phyloP scores from a whole-genome alignment of 2,329 filamentous ascomycete species.

The Amauroascus verrucosus region DNA sequence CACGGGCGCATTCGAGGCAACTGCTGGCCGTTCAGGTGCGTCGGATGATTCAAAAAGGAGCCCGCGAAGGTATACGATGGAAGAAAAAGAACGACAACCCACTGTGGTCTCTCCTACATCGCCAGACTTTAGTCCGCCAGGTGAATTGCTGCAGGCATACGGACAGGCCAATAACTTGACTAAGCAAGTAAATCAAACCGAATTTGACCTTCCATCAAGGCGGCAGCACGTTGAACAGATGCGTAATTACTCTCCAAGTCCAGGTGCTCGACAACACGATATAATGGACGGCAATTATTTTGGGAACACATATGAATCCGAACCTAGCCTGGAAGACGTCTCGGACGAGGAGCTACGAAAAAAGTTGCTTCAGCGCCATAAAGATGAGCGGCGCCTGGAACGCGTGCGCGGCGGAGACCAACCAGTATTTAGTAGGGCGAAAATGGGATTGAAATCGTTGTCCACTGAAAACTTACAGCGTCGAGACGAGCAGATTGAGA shows the following conservation, averaged over 20 bases:
- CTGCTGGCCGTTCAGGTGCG: constrained; percentile 22
- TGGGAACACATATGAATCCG: constrained; percentile 11
- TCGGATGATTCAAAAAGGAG: constrained; percentile 22
- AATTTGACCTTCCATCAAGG: constrained; percentile 15
- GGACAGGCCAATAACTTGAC: constrained; percentile 29
- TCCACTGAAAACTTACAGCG: constrained; percentile 32
- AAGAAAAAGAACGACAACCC: constrained; percentile 18
- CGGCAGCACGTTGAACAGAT: constrained; percentile 18
- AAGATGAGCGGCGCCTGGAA: constrained; percentile 32
- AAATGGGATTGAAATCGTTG: constrained; percentile 23
- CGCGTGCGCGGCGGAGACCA: constrained; percentile 31
- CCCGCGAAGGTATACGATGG: constrained; percentile 19
- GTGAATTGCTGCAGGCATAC: constrained; percentile 32
- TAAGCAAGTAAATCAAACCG: constrained; percentile 24
- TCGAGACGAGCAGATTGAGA: constrained; percentile 21
- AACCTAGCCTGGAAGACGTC: constrained; percentile 21
- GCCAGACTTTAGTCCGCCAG: constrained; percentile 28
- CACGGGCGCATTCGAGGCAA: constrained; percentile 32
- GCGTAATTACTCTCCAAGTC: constrained; percentile 20
- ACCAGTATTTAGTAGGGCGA: constrained; percentile 34
- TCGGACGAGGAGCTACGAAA: constrained; percentile 28
- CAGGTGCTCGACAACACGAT: constrained; percentile 17
- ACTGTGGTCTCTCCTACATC: constrained; percentile 26
- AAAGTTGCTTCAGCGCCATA: constrained; percentile 27
- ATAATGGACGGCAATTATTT: constrained; percentile 6